Conservation (phyloP, 1,284 basidiomycete species). For the Fomes fomentarius region DNA sequence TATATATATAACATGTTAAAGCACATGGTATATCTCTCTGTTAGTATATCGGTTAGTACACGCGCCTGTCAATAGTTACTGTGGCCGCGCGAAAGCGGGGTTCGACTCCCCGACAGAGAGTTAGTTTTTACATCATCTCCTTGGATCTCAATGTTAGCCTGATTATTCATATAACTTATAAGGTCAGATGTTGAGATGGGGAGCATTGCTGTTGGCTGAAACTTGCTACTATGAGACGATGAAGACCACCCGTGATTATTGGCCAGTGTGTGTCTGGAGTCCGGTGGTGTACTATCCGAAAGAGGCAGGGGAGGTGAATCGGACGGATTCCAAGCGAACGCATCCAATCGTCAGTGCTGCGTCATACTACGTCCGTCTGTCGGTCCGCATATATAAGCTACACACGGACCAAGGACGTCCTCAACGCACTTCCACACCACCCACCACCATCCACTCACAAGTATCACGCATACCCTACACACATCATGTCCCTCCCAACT, state of each 20-base stretch:
- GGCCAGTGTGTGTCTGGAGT: no score
- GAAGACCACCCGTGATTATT: no score
- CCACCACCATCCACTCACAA: background rate
- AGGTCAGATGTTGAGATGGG: no score
- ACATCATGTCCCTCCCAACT: slow-evolving; percentile 26
- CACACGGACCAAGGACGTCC: no score
- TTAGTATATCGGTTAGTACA: slow-evolving; percentile 29
- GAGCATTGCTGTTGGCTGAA: no score
- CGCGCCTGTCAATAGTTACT: slow-evolving; percentile 21
- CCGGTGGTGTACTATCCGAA: no score
- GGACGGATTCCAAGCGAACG: background rate
- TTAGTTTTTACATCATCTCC: background rate
- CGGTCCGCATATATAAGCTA: background rate
- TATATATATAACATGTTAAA: no score
- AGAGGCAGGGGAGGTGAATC: background rate
- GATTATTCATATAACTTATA: no score
- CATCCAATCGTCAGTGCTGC: background rate
- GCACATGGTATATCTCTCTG: no score
- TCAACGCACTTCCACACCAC: background rate
- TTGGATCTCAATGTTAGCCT: no score
- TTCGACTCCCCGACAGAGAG: slow-evolving; percentile 48
- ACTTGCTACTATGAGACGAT: no score
- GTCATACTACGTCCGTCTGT: background rate
- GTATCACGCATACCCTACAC: background rate
- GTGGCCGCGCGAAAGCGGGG: slow-evolving; percentile 43